Conservation (phyloP, 805 yeast species). For the Kockiozyma suomiensis region DNA sequence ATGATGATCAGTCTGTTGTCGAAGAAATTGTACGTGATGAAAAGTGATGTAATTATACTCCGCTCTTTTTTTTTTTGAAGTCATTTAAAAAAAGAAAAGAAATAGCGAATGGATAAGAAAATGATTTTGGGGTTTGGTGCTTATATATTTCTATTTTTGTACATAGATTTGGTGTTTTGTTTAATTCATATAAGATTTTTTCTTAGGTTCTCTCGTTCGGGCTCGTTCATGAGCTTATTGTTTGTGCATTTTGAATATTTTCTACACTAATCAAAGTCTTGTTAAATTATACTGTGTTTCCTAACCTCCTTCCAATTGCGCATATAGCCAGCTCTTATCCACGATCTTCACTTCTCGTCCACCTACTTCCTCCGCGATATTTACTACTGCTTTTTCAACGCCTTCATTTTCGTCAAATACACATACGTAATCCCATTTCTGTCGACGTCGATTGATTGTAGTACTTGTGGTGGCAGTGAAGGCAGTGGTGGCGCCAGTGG, state of each 20-base stretch:
- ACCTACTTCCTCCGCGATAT: background rate
- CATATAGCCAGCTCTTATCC: constrained; percentile 1
- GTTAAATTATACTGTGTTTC: too few relatives aligned
- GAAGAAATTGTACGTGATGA: constrained; percentile 15
- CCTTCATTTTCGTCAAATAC: constrained; percentile 8
- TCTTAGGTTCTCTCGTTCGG: background rate
- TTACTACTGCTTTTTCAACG: background rate
- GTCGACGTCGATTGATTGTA: background rate
- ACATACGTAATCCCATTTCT: constrained; percentile 18
- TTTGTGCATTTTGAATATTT: background rate
- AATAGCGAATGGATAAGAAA: too few relatives aligned
- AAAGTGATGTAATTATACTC: background rate
- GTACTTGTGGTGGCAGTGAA: too few relatives aligned
- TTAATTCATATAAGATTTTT: background rate
- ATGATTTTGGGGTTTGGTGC: too few relatives aligned
- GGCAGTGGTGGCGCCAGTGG: too few relatives aligned
- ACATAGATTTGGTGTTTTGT: constrained; percentile 8
- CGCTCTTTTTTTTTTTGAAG: background rate
- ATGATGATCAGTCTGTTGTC: constrained; percentile 20
- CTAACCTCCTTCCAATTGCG: background rate
- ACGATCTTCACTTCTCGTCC: background rate
- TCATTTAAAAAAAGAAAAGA: background rate
- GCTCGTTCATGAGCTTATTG: background rate
- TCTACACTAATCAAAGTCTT: background rate
- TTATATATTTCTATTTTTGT: background rate